Base-by-base conservation (phyloP, 129 eudicot species). In the Tanacetum coccineum region DNA sequence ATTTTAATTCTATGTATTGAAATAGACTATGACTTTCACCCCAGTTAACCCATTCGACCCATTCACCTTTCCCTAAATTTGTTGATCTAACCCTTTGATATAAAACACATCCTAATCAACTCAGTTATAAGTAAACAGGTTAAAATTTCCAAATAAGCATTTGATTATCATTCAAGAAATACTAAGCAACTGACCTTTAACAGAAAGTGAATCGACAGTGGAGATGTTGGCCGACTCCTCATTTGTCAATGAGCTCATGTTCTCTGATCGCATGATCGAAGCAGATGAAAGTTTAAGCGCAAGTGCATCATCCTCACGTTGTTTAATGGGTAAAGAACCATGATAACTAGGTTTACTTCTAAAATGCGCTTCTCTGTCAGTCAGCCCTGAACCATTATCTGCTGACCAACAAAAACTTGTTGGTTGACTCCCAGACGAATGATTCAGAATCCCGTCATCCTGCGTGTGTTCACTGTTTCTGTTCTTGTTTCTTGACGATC, bases 181-280 rank as follows among this genome's bases (percentile, higher is more conserved):
- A 22, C 13, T 9, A 64, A n/a, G n/a, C n/a, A n/a, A 73, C 87
- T 1, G 15, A 84, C 98, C 98, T 93, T 88, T 86, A 62, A 84
- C 72, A 30, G 95, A 84, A 66, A 92, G 91, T 13, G 91, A 88
- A 79, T 76, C 71, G 21, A 86, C 95, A 59, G 91, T 78, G 44
- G 67, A 73, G 36, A 77, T 9, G 64, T 83, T 82, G 3, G 59
- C 83, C 30, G 91, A 79, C 53, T 84, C 91, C 44, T 84, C 96
- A 82, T 77, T 84, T 14, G 86, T 78, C 77, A 84, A 53, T 3
- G 79, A 80, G 77, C 96, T 84, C 18, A 57, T 55, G 64, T 72
- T 82, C 62, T 88, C 91, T n/a, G 89, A 81, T 19, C 62, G 79
- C 81, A 78, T 76, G 26, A 75, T 70, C 44, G 81, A 62, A 15